Evolutionary conservation across 2,329 filamentous ascomycete genomes (phyloP), one percentile per base, ranked within the genome.

Genomic region (Graphilbum fragrans): DNA sequence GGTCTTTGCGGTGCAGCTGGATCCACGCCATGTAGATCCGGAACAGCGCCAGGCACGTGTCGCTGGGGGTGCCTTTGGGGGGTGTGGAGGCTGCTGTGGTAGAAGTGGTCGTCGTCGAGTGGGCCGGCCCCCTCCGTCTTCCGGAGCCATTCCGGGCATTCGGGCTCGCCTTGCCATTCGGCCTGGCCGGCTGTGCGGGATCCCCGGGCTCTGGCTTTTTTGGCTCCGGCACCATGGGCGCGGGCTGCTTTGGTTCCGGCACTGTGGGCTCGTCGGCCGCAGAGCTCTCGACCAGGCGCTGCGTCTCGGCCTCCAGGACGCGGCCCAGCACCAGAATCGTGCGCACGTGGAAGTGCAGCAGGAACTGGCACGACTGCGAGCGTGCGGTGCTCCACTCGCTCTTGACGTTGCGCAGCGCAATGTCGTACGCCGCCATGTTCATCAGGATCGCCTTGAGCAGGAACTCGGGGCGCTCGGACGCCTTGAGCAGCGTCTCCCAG

Each of bases 391-490:
- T 68, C 57, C 66, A 69, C 43, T 70, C 62, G 47, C 69, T 63
- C 56, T 68, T 64, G 46, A 80, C 69, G 50, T 72, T 74, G 20
- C 39, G 36, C 27, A 39, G 69, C 35, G 86, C 81, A 54, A 85
- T 72, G 49, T 81, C 74, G 57, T 92, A 86, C 7, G 88, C 86
- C 6, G 86, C 79, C 47, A 96, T 82, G 53, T 93, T 96, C 50
- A 90, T 77, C 35, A 95, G 65, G 6, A 85, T 74, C 59, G 95
- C 82, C 56, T 87, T 92, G 47, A 84, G 72, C 22, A 95, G 58
- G 12, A 76, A 71, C 12, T 70, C 69, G 35, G 80, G 74, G 38
- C 82, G 68, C 2, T 74, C 70, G 10, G 77, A 70, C 46, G 79
- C 75, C 55, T 83, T 86, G 22, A 92, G 65, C 23, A 85, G 76